phyloP scores from a whole-genome alignment of 1,139 yeast genomes.

The Sugiyamaella grinbergsii region DNA sequence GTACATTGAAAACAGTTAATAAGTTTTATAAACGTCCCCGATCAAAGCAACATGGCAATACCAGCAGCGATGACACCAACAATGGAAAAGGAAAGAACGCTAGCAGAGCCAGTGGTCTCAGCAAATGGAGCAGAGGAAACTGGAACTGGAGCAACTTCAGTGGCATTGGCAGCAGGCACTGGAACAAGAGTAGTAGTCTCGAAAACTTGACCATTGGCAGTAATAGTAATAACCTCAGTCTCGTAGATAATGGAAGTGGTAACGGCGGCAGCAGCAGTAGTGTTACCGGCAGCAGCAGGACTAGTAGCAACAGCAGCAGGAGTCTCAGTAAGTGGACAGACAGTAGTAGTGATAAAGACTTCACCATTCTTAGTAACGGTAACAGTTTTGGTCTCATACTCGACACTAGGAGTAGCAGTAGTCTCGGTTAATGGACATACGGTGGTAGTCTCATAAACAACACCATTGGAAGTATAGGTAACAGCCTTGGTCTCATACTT shows the following conservation, averaged over 20 bases:
- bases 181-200: conserved; percentile 17
- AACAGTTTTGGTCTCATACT: conserved; percentile 7
- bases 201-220: conserved; percentile 9
- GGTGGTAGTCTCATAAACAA: conserved; percentile 22
- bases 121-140: conserved; percentile 10
- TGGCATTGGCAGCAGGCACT: conserved; percentile 22
- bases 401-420: conserved; percentile 4
- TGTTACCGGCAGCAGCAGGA: conserved; percentile 2
- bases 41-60: conserved; percentile 13
- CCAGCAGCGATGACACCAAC: conserved; percentile 18
- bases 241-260: conserved; percentile 7
- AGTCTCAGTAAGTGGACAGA: neutral
- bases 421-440: conserved; percentile 24
- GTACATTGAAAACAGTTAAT: too few relatives aligned
- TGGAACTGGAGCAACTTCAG: conserved; percentile 11
- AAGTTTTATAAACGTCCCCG: too few relatives aligned
- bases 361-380: conserved; percentile 10
- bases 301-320: conserved; percentile 1
- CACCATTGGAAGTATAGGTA: conserved; percentile 19
- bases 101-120: conserved; percentile 16
- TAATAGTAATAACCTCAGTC: conserved; percentile 12
- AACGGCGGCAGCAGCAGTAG: conserved; percentile 3
- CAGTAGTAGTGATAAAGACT: conserved; percentile 9
- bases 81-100: conserved; percentile 13
- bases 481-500: conserved; percentile 16